Evolutionary conservation across 2,329 filamentous ascomycete species (phyloP).

Genomic region (Diplodia scrobiculata): DNA sequence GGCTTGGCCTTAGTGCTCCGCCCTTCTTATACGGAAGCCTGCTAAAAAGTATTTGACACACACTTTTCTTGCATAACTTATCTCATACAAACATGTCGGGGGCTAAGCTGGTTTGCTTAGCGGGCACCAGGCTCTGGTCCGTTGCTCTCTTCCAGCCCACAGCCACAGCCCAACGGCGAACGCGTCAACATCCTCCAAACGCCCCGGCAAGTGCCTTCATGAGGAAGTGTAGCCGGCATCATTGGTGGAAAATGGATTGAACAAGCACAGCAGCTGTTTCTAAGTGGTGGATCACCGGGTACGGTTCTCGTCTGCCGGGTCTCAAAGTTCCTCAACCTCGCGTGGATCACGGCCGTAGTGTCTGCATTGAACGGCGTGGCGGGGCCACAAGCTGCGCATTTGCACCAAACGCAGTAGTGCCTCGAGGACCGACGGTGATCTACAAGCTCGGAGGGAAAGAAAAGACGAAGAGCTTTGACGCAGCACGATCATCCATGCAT

Average conservation of each 20-base stretch:
- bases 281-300: constrained; percentile 16
- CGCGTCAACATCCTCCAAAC: constrained; percentile 17
- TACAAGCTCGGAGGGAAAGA: constrained; percentile 15
- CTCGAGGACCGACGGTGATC: constrained; percentile 15
- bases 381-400: constrained; percentile 7
- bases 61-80: constrained; percentile 14
- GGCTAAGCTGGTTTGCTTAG: constrained; percentile 15
- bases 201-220: constrained; percentile 11
- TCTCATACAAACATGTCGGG: constrained; percentile 24
- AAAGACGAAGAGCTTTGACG: constrained; percentile 10
- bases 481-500: not conserved
- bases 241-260: constrained; percentile 17
- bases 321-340: constrained; percentile 14
- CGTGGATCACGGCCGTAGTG: constrained; percentile 24
- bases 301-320: constrained; percentile 4
- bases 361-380: constrained; percentile 21
- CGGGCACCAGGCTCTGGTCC: constrained; percentile 9
- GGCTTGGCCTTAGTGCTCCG: constrained; percentile 22
- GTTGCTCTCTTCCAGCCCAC: constrained; percentile 2
- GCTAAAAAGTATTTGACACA: constrained; percentile 15
- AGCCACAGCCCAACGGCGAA: constrained; percentile 17
- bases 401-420: constrained; percentile 9
- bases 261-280: constrained; percentile 17
- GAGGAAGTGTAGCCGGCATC: constrained; percentile 10
- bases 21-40: constrained; percentile 20